phyloP scores from a whole-genome alignment of 192 early-diverging fungal genomes.

The Coemansia sp. region DNA sequence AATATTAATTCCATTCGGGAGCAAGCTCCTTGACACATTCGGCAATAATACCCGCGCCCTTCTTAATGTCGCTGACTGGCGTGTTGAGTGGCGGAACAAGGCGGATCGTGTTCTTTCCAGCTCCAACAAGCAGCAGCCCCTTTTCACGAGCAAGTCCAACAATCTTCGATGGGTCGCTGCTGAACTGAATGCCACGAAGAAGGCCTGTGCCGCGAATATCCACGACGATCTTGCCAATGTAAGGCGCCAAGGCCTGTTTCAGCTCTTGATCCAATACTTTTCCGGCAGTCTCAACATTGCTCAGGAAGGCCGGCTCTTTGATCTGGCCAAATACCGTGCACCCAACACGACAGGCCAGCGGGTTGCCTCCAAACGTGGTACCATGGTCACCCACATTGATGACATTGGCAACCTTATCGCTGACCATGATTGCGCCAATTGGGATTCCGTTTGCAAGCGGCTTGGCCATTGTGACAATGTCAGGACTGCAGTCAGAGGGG shows the following conservation, averaged over 20 bases:
- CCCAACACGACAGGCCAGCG: conserved; percentile 86
- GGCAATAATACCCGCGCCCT: conserved; percentile 72
- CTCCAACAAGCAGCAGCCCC: conserved; percentile 86
- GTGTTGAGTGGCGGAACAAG: conserved; percentile 89
- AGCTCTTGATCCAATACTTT: conserved; percentile 60
- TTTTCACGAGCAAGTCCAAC: conserved; percentile 75
- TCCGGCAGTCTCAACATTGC: conserved; percentile 66
- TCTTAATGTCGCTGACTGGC: conserved; percentile 71
- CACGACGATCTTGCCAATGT: conserved; percentile 60
- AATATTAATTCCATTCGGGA: conserved; percentile 1
- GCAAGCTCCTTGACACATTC: conserved; percentile 46
- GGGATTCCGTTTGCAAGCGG: conserved; percentile 96
- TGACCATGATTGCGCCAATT: conserved; percentile 88
- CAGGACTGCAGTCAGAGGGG: conserved; percentile 69
- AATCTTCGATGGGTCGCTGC: conserved; percentile 63
- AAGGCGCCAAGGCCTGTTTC: conserved; percentile 38
- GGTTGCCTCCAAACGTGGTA: conserved; percentile 96
- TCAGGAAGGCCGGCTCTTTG: conserved; percentile 68
- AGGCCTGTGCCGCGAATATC: conserved; percentile 86
- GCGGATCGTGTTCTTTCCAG: conserved; percentile 87
- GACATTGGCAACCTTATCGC: conserved; percentile 72
- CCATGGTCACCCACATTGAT: conserved; percentile 94
- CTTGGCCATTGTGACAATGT: conserved; percentile 95
- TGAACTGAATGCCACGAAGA: conserved; percentile 84
- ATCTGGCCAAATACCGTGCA: conserved; percentile 72